These are phyloP conservation scores for Aspergillus uvarum DNA, from an alignment of 2,329 filamentous ascomycete genomes.

Conservation along the genomic window DNA sequence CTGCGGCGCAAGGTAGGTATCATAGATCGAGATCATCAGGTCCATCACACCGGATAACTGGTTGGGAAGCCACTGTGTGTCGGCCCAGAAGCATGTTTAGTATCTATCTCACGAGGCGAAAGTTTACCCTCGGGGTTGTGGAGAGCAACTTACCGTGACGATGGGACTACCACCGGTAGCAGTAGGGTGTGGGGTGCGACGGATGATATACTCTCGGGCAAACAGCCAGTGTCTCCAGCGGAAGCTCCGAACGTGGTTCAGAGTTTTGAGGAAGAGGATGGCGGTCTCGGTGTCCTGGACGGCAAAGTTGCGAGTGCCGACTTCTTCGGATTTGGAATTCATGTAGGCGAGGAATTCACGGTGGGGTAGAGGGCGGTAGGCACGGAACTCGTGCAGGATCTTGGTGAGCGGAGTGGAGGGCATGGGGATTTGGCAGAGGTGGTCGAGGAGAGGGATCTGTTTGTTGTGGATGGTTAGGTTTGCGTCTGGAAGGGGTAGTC, in stretches of 20 bases:
- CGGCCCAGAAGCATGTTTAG: not conserved
- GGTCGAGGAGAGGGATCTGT: slow-evolving; percentile 80
- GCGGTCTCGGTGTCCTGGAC: slow-evolving; percentile 41
- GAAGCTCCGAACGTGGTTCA: slow-evolving; percentile 51
- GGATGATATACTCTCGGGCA: slow-evolving; percentile 50
- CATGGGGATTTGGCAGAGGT: slow-evolving; percentile 82
- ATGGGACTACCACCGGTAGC: slow-evolving; percentile 52
- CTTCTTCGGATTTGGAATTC: slow-evolving; percentile 51
- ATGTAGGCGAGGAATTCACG: slow-evolving; percentile 79
- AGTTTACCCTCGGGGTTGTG: not conserved
- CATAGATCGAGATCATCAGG: slow-evolving; percentile 48
- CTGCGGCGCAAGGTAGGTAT: slow-evolving; percentile 37
- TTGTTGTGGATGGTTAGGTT: not conserved
- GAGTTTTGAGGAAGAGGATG: slow-evolving; percentile 45
- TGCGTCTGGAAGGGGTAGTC: no score
- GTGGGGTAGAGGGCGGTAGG: slow-evolving; percentile 86
- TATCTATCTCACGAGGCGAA: not conserved
- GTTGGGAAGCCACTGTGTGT: slow-evolving; percentile 47
- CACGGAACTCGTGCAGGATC: slow-evolving; percentile 83
- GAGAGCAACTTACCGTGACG: slow-evolving; percentile 40
- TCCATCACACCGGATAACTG: slow-evolving; percentile 52
- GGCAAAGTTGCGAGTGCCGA: slow-evolving; percentile 41
- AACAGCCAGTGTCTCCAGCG: slow-evolving; percentile 53
- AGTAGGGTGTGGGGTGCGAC: slow-evolving; percentile 46
- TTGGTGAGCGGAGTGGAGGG: slow-evolving; percentile 83